A percentile compares a stretch with the other conserved stretches of the same genome.
These are phyloP conservation scores for Pelargonium cotyledonis DNA, from an alignment of 441 rosid species.

Conservation along the genomic window DNA sequence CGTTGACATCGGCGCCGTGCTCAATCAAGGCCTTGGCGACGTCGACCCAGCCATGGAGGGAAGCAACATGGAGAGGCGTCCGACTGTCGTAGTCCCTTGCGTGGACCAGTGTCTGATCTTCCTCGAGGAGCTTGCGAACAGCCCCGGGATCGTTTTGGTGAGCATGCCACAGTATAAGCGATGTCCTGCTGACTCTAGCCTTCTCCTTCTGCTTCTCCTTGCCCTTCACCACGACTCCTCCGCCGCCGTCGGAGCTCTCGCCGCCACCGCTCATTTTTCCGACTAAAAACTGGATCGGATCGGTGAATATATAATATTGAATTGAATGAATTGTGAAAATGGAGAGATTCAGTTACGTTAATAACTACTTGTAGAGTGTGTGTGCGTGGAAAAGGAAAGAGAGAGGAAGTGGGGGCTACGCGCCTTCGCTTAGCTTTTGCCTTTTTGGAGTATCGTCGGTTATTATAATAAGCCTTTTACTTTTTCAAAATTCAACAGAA, in stretches of 20 bases:
- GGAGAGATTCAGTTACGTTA: too few relatives aligned
- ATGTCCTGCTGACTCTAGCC: slow-evolving; percentile 95
- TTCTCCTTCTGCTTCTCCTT: slow-evolving; percentile 79
- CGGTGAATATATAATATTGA: too few relatives aligned
- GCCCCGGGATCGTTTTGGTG: slow-evolving; percentile 87
- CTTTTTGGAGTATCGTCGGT: too few relatives aligned
- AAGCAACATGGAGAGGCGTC: slow-evolving; percentile 91
- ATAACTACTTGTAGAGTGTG: too few relatives aligned
- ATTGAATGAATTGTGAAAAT: too few relatives aligned
- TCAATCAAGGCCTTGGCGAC: slow-evolving; percentile 78
- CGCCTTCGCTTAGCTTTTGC: too few relatives aligned
- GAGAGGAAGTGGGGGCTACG: too few relatives aligned
- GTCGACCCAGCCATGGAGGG: slow-evolving; percentile 91
- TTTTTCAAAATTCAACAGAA: too few relatives aligned
- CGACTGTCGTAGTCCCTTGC: slow-evolving; percentile 92
- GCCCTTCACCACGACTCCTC: not conserved
- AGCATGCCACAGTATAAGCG: slow-evolving; percentile 92
- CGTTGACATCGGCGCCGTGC: slow-evolving; percentile 92
- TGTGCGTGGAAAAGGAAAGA: too few relatives aligned
- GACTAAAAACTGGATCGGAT: slow-evolving; percentile 28
- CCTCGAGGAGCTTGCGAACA: slow-evolving; percentile 86
- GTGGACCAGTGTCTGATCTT: slow-evolving; percentile 70
- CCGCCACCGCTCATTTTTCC: slow-evolving; percentile 44
- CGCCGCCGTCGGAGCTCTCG: slow-evolving; percentile 30
- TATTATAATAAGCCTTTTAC: too few relatives aligned